Evolutionary conservation across 73 alveolate genomes (phyloP).

Genomic region (Paraurostyla sp.): DNA sequence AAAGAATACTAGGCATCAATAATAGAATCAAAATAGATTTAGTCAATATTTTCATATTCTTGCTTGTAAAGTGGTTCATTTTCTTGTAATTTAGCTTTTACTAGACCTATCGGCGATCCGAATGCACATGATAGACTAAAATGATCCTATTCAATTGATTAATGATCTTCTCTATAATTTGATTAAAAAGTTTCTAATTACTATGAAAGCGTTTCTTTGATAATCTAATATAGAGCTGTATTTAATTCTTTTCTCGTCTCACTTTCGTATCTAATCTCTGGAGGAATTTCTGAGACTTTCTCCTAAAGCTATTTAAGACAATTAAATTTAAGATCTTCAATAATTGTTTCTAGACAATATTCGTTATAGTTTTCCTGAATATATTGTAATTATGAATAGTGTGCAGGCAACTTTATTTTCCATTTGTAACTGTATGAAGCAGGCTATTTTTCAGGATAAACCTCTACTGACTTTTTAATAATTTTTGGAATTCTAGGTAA

Average conservation of each 20-base stretch:
- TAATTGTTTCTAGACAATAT: neutral
- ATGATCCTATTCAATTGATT: slow-evolving; percentile 17
- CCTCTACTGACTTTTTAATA: neutral
- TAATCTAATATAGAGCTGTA: neutral
- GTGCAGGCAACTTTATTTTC: slow-evolving; percentile 7
- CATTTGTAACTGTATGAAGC: slow-evolving; percentile 3
- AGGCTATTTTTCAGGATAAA: slow-evolving; percentile 5
- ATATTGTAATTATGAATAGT: neutral
- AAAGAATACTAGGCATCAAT: neutral
- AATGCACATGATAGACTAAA: neutral
- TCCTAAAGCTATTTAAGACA: neutral
- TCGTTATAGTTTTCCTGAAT: slow-evolving; percentile 20
- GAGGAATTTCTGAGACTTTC: neutral
- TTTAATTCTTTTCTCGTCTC: slow-evolving; percentile 25
- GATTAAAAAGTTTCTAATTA: neutral
- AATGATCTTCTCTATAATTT: slow-evolving; percentile 26
- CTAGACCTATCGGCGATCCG: slow-evolving; percentile 36
- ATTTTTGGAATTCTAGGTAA: neutral
- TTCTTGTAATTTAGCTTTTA: neutral
- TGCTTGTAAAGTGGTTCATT: neutral
- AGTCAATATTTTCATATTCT: neutral
- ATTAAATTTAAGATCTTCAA: slow-evolving; percentile 14
- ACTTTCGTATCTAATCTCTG: slow-evolving; percentile 20
- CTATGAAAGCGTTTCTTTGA: neutral
- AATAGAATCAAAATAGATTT: neutral